These are phyloP conservation scores for Xanthoceras sorbifolium DNA, from an alignment of 345 rosid species.

Conservation along the genomic window DNA sequence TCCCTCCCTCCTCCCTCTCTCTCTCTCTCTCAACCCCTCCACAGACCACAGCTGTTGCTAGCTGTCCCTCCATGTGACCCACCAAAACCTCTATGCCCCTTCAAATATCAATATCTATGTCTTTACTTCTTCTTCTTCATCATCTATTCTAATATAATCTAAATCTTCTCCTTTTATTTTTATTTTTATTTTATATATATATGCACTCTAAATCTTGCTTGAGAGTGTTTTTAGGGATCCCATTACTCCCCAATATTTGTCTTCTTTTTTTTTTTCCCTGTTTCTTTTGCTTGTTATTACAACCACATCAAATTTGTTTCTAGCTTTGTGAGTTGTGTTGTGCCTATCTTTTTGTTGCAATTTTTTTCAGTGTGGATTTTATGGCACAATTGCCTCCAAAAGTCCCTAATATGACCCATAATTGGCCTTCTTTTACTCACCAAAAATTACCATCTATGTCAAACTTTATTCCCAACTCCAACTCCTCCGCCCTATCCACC, in stretches of 20 bases:
- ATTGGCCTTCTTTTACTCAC: slow-evolving; percentile 58
- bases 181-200: not conserved
- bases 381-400: slow-evolving; percentile 73
- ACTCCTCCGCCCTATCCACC: slow-evolving; percentile 18
- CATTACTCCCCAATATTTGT: not conserved
- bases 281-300: too few species aligned
- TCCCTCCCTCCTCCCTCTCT: not conserved
- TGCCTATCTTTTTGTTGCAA: not conserved
- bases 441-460: slow-evolving; percentile 42
- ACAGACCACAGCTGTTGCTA: slow-evolving; percentile 61
- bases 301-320: not conserved
- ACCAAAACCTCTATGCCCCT: slow-evolving; percentile 1
- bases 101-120: not conserved
- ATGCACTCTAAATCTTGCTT: not conserved
- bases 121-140: not conserved
- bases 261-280: too few species aligned
- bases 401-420: slow-evolving; percentile 50
- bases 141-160: not conserved
- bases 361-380: not conserved
- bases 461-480: slow-evolving; percentile 12
- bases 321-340: not conserved
- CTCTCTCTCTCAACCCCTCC: not conserved
- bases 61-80: slow-evolving; percentile 68
- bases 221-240: slow-evolving; percentile 18
- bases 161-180: not conserved